Evolutionary conservation across 2,329 filamentous ascomycete species (phyloP), one percentile per base, ranked within the genome.

Genomic region (Ascosphaera aggregata): DNA sequence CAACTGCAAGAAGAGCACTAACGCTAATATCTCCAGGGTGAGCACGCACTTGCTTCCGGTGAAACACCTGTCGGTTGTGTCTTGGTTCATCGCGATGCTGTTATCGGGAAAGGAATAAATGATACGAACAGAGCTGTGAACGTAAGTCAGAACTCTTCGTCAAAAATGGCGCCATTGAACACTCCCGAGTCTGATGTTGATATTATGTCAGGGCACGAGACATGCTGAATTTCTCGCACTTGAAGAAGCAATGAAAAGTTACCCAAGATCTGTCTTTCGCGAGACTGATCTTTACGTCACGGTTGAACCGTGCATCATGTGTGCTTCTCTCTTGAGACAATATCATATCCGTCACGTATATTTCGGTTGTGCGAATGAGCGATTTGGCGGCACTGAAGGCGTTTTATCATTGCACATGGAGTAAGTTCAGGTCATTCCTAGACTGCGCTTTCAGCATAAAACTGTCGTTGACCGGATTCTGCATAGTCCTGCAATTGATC

Each of bases 301-400:
- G 0, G 86, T 98, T 40, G 91, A 98, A 59, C 89, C 89, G 3
- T 98, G 89, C 56, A 82, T 98, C 61, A 98, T 98, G 89, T 98
- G 89, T 54, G 89, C 89, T 9, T 91, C 84, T 4, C 73, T 91
- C 39, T 67, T 98, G 38, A 73, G 84, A 39, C 91, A 98, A 57
- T 76, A 91, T 46, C 71, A 74, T 11, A 84, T 98, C 56, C 72
- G 78, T 44, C 78, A 77, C 47, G 89, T 98, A 22, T 95, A 86
- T 57, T 98, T 89, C 56, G 91, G 89, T 3, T 92, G 85, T 43
- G 73, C 80, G 49, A 98, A 98, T 55, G 89, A 98, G 61, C 80
- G 91, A 42, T 98, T 98, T 60, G 89, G 89, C 5, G 89, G 91
- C 22, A 93, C 84, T 13, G 89, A 89, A 1, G 86, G 91, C 40